These are phyloP conservation scores for Kentomonas sorsogonicus DNA, from an alignment of 208 protist species.

Conservation along the genomic window DNA sequence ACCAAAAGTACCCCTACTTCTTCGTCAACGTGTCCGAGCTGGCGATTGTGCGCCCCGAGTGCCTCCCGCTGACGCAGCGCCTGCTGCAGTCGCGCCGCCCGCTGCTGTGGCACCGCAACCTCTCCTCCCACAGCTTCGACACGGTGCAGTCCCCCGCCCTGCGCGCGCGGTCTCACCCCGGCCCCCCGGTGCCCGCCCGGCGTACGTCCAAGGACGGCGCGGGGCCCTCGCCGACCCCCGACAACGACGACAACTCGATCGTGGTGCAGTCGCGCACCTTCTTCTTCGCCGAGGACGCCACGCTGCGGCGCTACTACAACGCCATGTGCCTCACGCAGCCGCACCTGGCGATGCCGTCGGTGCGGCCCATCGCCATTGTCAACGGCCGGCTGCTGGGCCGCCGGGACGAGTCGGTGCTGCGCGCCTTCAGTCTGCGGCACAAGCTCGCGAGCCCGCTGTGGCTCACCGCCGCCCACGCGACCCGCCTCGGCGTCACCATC, in stretches of 20 bases:
- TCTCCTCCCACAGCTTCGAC: too few species aligned
- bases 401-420: slow-evolving; percentile 70
- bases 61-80: slow-evolving; percentile 27
- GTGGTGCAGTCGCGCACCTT: slow-evolving; percentile 10
- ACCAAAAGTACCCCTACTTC: slow-evolving; percentile 65
- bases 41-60: slow-evolving; percentile 46
- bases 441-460: slow-evolving; percentile 87
- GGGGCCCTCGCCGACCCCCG: too few species aligned
- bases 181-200: slow-evolving; percentile 7
- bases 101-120: too few species aligned
- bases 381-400: slow-evolving; percentile 73
- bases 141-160: too few species aligned
- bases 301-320: slow-evolving; percentile 83
- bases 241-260: too few species aligned
- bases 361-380: slow-evolving; percentile 73
- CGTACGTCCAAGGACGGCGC: too few species aligned
- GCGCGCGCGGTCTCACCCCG: slow-evolving; percentile 5
- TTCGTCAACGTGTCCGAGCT: slow-evolving; percentile 86
- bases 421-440: slow-evolving; percentile 68
- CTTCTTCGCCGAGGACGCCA: slow-evolving; percentile 85
- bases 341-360: slow-evolving; percentile 67
- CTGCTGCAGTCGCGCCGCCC: not conserved
- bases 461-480: slow-evolving; percentile 52
- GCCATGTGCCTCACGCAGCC: slow-evolving; percentile 65
- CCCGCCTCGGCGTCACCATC: slow-evolving; percentile 63